Percentiles rank a stretch among this genome's conserved stretches.
Conservation (phyloP, 108 stramenopile genomes). For the Pseudonitzschia pungens region DNA sequence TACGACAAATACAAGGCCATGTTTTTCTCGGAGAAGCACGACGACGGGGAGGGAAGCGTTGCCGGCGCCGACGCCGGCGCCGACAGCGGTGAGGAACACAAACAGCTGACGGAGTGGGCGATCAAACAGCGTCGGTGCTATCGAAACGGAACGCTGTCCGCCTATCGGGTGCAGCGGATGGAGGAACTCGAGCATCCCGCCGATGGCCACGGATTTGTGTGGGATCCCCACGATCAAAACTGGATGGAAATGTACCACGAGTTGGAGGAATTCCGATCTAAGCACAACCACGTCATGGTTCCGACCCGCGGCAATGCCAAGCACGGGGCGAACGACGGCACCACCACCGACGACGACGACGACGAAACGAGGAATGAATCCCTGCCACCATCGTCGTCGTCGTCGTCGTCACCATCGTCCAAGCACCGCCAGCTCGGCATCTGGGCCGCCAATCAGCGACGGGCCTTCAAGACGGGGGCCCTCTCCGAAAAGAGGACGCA, state of each 20-base stretch:
- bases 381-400: no score
- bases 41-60: neutral
- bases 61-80: neutral
- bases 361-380: neutral
- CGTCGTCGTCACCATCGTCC: no score
- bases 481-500: neutral
- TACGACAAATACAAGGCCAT: constrained; percentile 4
- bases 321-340: neutral
- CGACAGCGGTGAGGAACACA: neutral
- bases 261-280: neutral
- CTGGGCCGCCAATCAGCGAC: neutral
- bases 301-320: neutral
- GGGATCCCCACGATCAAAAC: constrained; percentile 3
- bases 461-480: neutral
- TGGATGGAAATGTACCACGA: constrained; percentile 11
- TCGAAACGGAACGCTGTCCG: neutral
- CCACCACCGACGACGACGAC: neutral
- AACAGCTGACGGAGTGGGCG: neutral
- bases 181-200: neutral
- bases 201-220: neutral
- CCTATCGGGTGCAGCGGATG: neutral
- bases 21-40: neutral
- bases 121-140: neutral
- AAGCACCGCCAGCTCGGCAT: neutral
- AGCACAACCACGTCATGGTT: neutral